phyloP scores from a whole-genome alignment of 176 grass and related monocot genomes.

The Musa acuminata region DNA sequence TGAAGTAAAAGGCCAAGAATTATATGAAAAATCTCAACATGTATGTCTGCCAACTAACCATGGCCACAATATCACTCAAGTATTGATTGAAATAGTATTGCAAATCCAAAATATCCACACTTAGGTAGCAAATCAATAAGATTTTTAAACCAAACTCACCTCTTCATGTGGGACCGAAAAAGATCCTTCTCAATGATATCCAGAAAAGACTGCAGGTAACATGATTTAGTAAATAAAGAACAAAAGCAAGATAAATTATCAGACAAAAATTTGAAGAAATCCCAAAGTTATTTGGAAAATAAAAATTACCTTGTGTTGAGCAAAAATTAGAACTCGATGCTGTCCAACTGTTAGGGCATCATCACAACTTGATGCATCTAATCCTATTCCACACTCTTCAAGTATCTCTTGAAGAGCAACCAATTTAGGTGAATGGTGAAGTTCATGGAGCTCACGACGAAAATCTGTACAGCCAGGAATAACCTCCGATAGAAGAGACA shows the following conservation, averaged over 20 bases:
- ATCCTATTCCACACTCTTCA: constrained; percentile 90
- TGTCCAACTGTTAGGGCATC: constrained; percentile 48
- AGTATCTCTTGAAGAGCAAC: constrained; percentile 99
- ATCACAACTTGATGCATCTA: constrained; percentile 74
- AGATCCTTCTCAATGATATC: constrained; percentile 96
- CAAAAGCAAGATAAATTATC: constrained; percentile 4
- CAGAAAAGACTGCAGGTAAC: constrained; percentile 63
- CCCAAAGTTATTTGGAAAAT: constrained; percentile 1
- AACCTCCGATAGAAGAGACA: constrained; percentile 50
- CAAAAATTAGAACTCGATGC: constrained; percentile 94
- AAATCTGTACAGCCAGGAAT: constrained; percentile 36
- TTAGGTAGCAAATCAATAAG: background rate
- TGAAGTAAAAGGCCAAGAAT: background rate
- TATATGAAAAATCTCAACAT: background rate
- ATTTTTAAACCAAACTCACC: constrained; percentile 27
- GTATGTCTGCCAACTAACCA: background rate
- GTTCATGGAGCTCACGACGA: constrained; percentile 62
- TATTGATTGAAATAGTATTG: background rate
- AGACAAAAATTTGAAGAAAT: constrained; percentile 2
- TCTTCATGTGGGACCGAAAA: constrained; percentile 85
- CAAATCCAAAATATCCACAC: background rate
- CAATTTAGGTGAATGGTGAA: constrained; percentile 89
- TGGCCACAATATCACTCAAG: no score
- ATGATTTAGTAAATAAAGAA: constrained; percentile 1
- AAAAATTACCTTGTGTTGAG: constrained; percentile 85